Base-by-base conservation (phyloP, 2,329 filamentous ascomycete species). In the Apiospora malaysiana region DNA sequence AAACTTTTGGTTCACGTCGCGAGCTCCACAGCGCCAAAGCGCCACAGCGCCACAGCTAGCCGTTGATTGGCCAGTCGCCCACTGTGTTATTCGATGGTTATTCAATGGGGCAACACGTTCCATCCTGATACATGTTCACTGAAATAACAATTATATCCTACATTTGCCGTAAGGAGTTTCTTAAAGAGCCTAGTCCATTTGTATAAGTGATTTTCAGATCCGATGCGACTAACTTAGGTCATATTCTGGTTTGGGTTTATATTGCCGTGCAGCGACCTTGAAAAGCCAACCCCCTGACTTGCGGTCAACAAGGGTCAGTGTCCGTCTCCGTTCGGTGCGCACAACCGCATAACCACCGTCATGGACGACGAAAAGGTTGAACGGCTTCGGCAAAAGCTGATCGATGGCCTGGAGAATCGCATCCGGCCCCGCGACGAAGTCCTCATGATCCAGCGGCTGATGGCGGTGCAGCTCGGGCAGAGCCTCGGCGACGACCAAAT, bases 361-460 rank as follows among this genome's bases (percentile, higher is more conserved):
- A 75, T 32, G 14, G 79, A 78, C 75, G 76, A 74, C 18, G 74
- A 78, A 73, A 69, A 81, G 42, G 71, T 80, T 25, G 81, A 85
- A 21, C 76, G 78, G 16, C 70, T 84, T 18, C 76, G 71, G 25
- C 70, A 81, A 66, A 79, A 79, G 45, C 78, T 87, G 45, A 82
- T 85, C 70, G 79, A 81, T 51, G 80, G 79, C 23, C 82, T 92
- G 27, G 80, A 83, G 45, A 85, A 87, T 5, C 89, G 85, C 72
- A 82, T 91, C 70, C 88, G 87, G 68, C 84, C 87, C 40, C 85
- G 88, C 37, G 88, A 90, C 71, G 87, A 91, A 74, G 83, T 85
- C 67, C 82, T 85, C 46, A 86, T 87, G 66, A 87, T 91, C 70
- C 84, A 88, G 72, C 86, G 86, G 68, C 81, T 90, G 42, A 77